Evolutionary conservation across 257 asterid species (phyloP).

Genomic region (Leptodermis oblonga): DNA sequence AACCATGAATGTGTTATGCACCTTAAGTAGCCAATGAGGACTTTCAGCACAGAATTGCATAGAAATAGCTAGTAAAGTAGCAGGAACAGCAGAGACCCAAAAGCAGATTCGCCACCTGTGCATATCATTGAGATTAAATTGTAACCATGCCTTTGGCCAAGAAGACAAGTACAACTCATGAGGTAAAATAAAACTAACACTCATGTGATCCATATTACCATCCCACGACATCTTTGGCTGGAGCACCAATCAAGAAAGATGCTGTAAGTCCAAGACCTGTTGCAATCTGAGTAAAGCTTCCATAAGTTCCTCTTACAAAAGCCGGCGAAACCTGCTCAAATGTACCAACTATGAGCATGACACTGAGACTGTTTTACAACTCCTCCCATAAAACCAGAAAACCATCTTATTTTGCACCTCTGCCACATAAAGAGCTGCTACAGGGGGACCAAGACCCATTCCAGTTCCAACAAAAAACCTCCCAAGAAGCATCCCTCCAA

Average conservation of each 20-base stretch:
- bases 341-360: slow-evolving; percentile 23
- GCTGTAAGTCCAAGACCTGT: slow-evolving; percentile 81
- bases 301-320: slow-evolving; percentile 88
- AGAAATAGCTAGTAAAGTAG: slow-evolving; percentile 63
- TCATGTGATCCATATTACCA: slow-evolving; percentile 53
- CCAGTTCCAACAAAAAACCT: slow-evolving; percentile 85
- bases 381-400: neutral
- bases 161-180: neutral
- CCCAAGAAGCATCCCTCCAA: slow-evolving; percentile 88
- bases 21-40: slow-evolving; percentile 97
- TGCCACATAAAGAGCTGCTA: slow-evolving; percentile 86
- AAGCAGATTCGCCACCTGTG: slow-evolving; percentile 97
- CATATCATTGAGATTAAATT: slow-evolving; percentile 16
- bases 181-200: neutral
- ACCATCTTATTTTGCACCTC: slow-evolving; percentile 48
- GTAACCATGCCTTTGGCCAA: neutral
- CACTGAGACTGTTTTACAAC: neutral
- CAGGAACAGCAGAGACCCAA: slow-evolving; percentile 87
- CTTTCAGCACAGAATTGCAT: slow-evolving; percentile 85
- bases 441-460: slow-evolving; percentile 97
- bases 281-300: slow-evolving; percentile 88
- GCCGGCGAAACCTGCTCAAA: slow-evolving; percentile 80
- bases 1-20: slow-evolving; percentile 15
- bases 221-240: slow-evolving; percentile 59
- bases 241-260: slow-evolving; percentile 72